Percentiles rank a stretch among this genome's conserved stretches.
phyloP scores from a whole-genome alignment of 495 filamentous ascomycete genomes.

The Hyaloscypha bicolor region DNA sequence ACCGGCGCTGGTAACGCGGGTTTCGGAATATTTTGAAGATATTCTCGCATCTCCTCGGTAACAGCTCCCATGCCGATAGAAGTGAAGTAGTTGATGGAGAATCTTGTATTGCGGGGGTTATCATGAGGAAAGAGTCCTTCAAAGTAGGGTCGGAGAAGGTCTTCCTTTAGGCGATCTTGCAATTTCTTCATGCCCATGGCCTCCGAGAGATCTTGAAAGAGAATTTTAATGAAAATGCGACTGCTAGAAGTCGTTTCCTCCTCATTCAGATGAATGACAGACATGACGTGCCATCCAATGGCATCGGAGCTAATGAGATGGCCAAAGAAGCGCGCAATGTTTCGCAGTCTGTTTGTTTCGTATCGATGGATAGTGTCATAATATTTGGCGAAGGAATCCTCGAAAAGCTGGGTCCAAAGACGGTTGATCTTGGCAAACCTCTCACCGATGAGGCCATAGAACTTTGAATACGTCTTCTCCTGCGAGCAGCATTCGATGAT shows the following conservation, averaged over 20 bases:
- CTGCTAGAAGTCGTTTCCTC: conserved; percentile 94
- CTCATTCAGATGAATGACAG: conserved; percentile 85
- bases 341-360: conserved; percentile 90
- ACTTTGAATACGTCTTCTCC: conserved; percentile 94
- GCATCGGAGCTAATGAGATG: conserved; percentile 86
- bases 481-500: conserved; percentile 95
- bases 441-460: conserved; percentile 93
- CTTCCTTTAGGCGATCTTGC: conserved; percentile 73
- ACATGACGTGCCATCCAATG: conserved; percentile 89
- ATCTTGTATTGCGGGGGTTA: conserved; percentile 85
- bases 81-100: conserved; percentile 99
- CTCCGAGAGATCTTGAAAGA: conserved; percentile 91
- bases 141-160: conserved; percentile 74
- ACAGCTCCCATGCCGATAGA: conserved; percentile 92
- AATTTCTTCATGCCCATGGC: conserved; percentile 82
- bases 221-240: conserved; percentile 96
- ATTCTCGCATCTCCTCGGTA: conserved; percentile 93
- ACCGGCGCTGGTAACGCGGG: conserved; percentile 68
- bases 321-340: conserved; percentile 93
- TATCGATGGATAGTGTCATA: conserved; percentile 98
- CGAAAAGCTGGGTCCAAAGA: conserved; percentile 90
- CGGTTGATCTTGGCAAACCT: conserved; percentile 94
- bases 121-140: conserved; percentile 89
- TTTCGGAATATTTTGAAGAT: conserved; percentile 82
- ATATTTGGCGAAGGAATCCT: conserved; percentile 85